Percentiles rank a stretch among this genome's conserved stretches.
Conservation (phyloP, 164 flowering plant species). For the Magnolia kwangsiensis region DNA sequence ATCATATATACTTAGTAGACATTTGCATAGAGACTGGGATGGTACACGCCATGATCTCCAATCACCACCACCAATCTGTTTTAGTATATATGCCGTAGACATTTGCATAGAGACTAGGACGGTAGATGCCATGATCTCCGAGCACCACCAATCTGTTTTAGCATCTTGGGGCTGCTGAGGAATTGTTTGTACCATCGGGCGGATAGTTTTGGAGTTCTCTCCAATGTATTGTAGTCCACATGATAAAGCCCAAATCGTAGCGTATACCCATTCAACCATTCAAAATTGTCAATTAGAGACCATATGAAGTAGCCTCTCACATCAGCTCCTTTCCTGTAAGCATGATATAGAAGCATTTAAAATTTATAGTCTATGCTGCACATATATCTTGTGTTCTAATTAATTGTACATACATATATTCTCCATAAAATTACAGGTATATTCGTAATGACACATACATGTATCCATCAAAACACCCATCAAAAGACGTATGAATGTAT, state of each 20-base stretch:
- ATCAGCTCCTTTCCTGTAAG: slow-evolving; percentile 12
- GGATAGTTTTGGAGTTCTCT: slow-evolving; percentile 37
- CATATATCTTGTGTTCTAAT: too few relatives aligned
- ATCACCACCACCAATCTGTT: background rate
- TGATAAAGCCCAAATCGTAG: slow-evolving; percentile 31
- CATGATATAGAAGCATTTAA: background rate
- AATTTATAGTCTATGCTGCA: background rate
- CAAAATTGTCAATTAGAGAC: slow-evolving; percentile 43
- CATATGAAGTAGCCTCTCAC: slow-evolving; percentile 28
- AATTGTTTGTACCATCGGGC: slow-evolving; percentile 39
- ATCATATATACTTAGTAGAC: too few relatives aligned
- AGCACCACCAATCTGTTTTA: background rate
- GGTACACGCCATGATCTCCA: background rate
- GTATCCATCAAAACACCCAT: background rate
- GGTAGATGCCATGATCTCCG: background rate
- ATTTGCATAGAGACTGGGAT: background rate
- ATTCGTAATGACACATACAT: background rate
- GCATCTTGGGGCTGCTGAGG: slow-evolving; percentile 7
- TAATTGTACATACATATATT: too few relatives aligned
- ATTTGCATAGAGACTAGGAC: background rate
- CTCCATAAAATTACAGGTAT: background rate
- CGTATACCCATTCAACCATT: slow-evolving; percentile 34
- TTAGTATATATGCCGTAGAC: too few relatives aligned
- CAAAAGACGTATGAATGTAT: background rate
- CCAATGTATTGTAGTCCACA: slow-evolving; percentile 28